A percentile compares a stretch with the other conserved stretches of the same genome.
Conservation (phyloP, 495 filamentous ascomycete species). For the Lepidopterella palustris region DNA sequence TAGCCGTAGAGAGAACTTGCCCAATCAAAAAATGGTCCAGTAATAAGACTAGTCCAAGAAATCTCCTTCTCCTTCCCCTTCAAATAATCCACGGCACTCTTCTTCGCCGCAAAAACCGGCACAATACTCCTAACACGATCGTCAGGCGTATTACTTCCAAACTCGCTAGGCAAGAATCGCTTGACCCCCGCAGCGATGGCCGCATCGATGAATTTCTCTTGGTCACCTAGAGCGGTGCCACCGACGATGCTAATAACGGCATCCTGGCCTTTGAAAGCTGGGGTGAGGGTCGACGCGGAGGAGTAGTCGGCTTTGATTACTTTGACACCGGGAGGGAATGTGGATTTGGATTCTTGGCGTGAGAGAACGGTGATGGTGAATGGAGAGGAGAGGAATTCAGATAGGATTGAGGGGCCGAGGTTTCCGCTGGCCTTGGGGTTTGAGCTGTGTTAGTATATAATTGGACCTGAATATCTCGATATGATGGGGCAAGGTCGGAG, state of each 20-base stretch:
- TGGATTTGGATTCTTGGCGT: constrained; percentile 38
- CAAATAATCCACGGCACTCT: constrained; percentile 43
- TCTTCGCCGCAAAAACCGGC: constrained; percentile 43
- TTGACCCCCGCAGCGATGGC: constrained; percentile 36
- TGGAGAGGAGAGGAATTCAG: constrained; percentile 35
- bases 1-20: constrained; percentile 18
- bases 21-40: constrained; percentile 49
- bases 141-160: constrained; percentile 37
- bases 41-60: constrained; percentile 46
- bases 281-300: constrained; percentile 46
- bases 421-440: constrained; percentile 36
- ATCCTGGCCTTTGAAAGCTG: constrained; percentile 45
- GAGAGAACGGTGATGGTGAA: constrained; percentile 55
- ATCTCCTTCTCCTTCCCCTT: constrained; percentile 40
- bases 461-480: neutral
- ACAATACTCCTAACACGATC: constrained; percentile 36
- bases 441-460: neutral
- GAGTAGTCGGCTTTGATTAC: constrained; percentile 57
- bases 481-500: neutral
- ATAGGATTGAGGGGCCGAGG: constrained; percentile 39
- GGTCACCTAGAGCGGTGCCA: constrained; percentile 24
- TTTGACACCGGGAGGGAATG: constrained; percentile 38
- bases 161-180: constrained; percentile 40
- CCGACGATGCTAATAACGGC: constrained; percentile 41
- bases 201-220: constrained; percentile 36